phyloP scores from a whole-genome alignment of 2,329 filamentous ascomycete species.

The Colletotrichum sp. region DNA sequence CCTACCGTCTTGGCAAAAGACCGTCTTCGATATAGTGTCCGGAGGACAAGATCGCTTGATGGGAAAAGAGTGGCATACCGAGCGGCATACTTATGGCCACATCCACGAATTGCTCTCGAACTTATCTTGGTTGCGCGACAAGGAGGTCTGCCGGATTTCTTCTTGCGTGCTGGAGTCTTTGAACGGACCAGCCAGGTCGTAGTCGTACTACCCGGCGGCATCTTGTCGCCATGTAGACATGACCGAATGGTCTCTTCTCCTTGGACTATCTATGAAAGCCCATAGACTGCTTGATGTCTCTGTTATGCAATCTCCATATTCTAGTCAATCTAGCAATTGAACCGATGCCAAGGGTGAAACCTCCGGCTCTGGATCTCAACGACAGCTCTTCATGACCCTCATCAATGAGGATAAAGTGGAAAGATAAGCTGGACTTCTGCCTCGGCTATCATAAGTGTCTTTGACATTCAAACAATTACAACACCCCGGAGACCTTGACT shows the following conservation, averaged over 20 bases:
- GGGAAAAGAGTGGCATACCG: background rate
- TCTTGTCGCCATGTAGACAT: no score
- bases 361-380: fast-evolving
- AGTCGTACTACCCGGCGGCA: fast-evolving
- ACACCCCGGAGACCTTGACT: background rate
- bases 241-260: no score
- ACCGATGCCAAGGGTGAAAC: background rate
- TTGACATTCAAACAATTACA: background rate
- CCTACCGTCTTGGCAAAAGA: background rate
- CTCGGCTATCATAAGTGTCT: fast-evolving
- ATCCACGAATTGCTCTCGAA: background rate
- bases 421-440: background rate
- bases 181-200: background rate
- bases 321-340: fast-evolving
- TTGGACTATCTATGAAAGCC: no score
- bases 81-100: background rate
- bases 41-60: background rate
- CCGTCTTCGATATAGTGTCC: background rate
- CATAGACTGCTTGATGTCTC: background rate
- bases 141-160: background rate
- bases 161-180: background rate
- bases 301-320: background rate
- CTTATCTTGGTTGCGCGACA: background rate
- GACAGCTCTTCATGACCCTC: background rate
- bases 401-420: background rate